Percentiles rank a stretch among this genome's conserved stretches.
Conservation (phyloP, 495 filamentous ascomycete species). For the Oidiodendron maius region DNA sequence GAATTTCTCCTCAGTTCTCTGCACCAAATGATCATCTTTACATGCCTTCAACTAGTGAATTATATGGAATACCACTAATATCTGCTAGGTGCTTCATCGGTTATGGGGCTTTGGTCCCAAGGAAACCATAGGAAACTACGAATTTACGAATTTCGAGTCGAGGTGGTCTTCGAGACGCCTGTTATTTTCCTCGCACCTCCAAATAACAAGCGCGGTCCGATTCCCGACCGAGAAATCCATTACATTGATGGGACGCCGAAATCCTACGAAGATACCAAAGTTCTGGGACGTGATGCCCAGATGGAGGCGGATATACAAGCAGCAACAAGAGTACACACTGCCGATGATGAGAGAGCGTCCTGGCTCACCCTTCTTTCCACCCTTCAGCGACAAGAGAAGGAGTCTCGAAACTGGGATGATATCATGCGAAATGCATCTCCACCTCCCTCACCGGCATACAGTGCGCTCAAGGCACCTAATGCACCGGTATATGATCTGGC, state of each 20-base stretch:
- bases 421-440: conserved; percentile 17
- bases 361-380: conserved; percentile 39
- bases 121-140: conserved; percentile 35
- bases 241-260: conserved; percentile 33
- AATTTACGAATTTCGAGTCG: conserved; percentile 37
- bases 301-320: conserved; percentile 18
- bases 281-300: conserved; percentile 18
- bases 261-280: conserved; percentile 29
- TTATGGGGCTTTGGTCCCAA: conserved; percentile 39
- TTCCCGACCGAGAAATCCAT: conserved; percentile 25
- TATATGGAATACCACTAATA: conserved; percentile 9
- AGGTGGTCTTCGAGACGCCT: conserved; percentile 42
- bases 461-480: conserved; percentile 1
- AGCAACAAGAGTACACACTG: conserved; percentile 30
- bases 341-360: conserved; percentile 41
- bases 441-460: conserved; percentile 15
- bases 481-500: conserved; percentile 30
- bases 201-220: conserved; percentile 33
- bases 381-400: conserved; percentile 37
- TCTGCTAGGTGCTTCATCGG: conserved; percentile 8
- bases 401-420: conserved; percentile 34
- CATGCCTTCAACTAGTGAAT: background rate
- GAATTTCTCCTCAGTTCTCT: background rate
- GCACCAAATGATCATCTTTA: background rate
- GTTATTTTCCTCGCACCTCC: conserved; percentile 40